These are phyloP conservation scores for Aphanomyces euteiches DNA, from an alignment of 352 stramenopile genomes.

Conservation along the genomic window DNA sequence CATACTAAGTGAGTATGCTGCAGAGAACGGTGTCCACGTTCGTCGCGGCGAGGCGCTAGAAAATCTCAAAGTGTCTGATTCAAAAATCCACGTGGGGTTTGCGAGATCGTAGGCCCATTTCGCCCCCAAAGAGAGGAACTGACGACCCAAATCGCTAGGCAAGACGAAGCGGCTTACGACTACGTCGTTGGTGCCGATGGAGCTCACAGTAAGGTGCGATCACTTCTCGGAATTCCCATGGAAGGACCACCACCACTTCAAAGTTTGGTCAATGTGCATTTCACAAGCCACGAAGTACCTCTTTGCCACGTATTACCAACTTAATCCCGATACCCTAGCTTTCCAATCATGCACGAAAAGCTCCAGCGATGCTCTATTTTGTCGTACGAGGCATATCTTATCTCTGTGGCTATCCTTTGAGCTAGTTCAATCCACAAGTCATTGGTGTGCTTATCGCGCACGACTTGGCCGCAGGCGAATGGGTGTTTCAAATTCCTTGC, in stretches of 20 bases:
- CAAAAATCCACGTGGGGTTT: not conserved
- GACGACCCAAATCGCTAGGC: too few relatives aligned
- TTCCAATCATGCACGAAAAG: conserved; percentile 48
- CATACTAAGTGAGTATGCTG: conserved; percentile 54
- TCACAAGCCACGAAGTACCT: conserved; percentile 66
- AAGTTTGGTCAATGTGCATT: conserved; percentile 93
- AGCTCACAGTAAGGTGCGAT: conserved; percentile 77
- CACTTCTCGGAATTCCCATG: conserved; percentile 66
- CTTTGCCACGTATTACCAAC: too few relatives aligned
- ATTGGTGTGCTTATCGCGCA: conserved; percentile 92
- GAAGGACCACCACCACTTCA: conserved; percentile 76
- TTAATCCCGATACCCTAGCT: conserved; percentile 33
- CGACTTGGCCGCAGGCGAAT: conserved; percentile 83
- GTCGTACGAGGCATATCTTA: conserved; percentile 46
- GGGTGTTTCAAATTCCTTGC: conserved; percentile 90
- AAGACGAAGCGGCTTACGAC: conserved; percentile 40
- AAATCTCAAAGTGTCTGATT: conserved; percentile 33
- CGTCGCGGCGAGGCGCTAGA: conserved; percentile 63
- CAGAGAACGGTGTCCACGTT: conserved; percentile 43
- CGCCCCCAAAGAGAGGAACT: too few relatives aligned
- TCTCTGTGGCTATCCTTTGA: not conserved
- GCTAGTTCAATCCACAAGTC: conserved; percentile 73
- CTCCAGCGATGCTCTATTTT: conserved; percentile 93
- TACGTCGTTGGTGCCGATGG: conserved; percentile 90
- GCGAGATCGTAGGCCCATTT: too few relatives aligned